Evolutionary conservation across 805 yeast species (phyloP).

Genomic region (Babjeviella inositovora): DNA sequence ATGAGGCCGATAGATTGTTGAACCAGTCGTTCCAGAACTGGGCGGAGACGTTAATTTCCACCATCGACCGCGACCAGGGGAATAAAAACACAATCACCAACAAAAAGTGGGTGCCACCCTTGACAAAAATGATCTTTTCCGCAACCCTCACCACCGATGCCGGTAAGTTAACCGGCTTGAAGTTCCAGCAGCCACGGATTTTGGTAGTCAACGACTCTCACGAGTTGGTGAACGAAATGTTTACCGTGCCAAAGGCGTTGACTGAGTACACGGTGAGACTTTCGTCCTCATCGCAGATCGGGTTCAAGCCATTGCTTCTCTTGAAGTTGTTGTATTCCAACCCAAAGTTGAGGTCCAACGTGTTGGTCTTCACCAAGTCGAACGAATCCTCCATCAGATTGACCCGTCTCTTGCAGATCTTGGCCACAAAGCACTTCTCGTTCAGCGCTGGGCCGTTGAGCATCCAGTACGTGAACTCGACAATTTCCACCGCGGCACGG

Average conservation of each 20-base stretch:
- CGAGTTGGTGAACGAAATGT: constrained; percentile 32
- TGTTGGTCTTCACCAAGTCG: constrained; percentile 53
- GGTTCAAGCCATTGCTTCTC: constrained; percentile 61
- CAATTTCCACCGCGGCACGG: constrained; percentile 35
- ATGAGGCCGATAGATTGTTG: constrained; percentile 70
- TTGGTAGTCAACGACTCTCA: constrained; percentile 52
- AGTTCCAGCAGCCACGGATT: constrained; percentile 56
- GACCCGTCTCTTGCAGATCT: constrained; percentile 34
- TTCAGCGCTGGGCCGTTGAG: constrained; percentile 3
- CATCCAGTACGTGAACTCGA: constrained; percentile 39
- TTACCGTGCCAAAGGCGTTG: constrained; percentile 40
- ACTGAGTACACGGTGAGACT: constrained; percentile 20
- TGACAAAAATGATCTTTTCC: constrained; percentile 63
- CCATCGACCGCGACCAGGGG: constrained; percentile 13
- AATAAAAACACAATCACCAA: constrained; percentile 8
- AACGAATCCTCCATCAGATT: constrained; percentile 83
- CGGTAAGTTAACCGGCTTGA: constrained; percentile 62
- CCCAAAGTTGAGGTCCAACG: constrained; percentile 16
- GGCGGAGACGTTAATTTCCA: constrained; percentile 39
- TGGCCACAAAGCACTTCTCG: constrained; percentile 14
- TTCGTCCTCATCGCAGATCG: constrained; percentile 19
- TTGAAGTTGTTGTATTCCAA: constrained; percentile 29
- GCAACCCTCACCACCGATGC: constrained; percentile 94
- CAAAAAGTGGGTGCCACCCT: constrained; percentile 7
- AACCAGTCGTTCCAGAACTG: constrained; percentile 92